A percentile compares a stretch with the other conserved stretches of the same genome.
Conservation (phyloP, 345 rosid species). For the Syzygium grande region DNA sequence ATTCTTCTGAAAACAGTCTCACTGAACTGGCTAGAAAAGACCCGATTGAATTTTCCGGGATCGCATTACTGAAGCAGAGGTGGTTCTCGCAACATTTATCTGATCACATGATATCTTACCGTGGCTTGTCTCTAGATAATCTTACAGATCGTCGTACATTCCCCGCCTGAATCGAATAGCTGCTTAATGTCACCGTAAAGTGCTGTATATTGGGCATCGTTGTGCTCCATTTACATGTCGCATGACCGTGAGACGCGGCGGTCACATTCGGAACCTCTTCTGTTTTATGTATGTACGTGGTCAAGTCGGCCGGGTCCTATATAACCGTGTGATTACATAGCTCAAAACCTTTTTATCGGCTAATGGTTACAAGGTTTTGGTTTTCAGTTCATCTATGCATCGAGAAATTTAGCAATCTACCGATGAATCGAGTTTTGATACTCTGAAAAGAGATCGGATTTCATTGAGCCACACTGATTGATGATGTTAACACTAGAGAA, state of each 20-base stretch:
- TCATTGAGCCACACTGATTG: neutral
- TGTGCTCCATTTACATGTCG: neutral
- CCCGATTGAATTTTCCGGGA: neutral
- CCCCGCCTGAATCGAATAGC: neutral
- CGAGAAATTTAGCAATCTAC: neutral
- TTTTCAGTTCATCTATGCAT: neutral
- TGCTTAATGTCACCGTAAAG: neutral
- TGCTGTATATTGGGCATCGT: neutral
- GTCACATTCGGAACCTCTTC: neutral
- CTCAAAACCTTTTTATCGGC: neutral
- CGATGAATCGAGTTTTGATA: neutral
- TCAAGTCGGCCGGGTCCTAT: neutral
- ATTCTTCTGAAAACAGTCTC: neutral
- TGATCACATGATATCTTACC: neutral
- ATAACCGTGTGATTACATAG: neutral
- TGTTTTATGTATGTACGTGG: too few relatives aligned
- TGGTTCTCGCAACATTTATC: neutral
- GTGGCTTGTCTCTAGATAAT: neutral
- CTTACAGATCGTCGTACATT: neutral
- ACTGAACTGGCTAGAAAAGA: neutral
- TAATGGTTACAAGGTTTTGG: neutral
- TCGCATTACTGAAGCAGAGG: neutral
- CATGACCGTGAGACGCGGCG: neutral
- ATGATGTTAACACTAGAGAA: neutral
- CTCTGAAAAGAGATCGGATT: neutral